Evolutionary conservation across 148 eudicot species (phyloP), one percentile per base, ranked within the genome.

Genomic region (Mesembryanthemum crystallinum): DNA sequence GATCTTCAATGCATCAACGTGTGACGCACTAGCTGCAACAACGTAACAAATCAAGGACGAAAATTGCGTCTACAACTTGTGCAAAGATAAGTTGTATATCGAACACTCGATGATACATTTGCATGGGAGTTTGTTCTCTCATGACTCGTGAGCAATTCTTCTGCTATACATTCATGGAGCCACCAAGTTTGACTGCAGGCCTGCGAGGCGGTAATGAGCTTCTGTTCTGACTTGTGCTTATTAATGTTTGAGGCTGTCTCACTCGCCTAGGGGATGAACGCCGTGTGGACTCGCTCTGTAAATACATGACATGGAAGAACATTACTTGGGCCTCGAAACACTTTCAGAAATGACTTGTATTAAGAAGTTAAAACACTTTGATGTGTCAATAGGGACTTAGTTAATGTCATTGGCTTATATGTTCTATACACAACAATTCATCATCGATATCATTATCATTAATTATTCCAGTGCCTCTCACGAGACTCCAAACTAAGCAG

Each of bases 151-250:
- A 47, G 20, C 29, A 32, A 28, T 5, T 67, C 29, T 52, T 68
- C 15, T 45, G 35, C 29, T 27, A 0, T 30, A 45, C 52, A 71
- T 17, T 65, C 63, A 72, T 81, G 69, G 70, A 11, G 57, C 35
- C 52, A 73, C 47, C 59, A 45, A 30, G 42, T 54, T 80, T 75
- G n/a, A 32, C 24, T 3, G 47, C n/a, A 15, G 80, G 80, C 54
- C 68, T 76, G 32, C 77, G 67, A 55, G 79, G 83, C 8, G 83
- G 83, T 32, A 80, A 72, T 14, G 76, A 51, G 43, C 54, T 72
- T 43, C 33, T 81, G 47, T 35, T 78, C 65, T 72, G 81, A 47
- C 72, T 30, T 24, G 60, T 55, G 54, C 29, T 76, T 47, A 58
- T 64, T 57, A n/a, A n/a, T n/a, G 23, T 57, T 7, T 52, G 57